These are phyloP conservation scores for Conringia planisiliqua DNA, from an alignment of 345 rosid species.

Conservation along the genomic window DNA sequence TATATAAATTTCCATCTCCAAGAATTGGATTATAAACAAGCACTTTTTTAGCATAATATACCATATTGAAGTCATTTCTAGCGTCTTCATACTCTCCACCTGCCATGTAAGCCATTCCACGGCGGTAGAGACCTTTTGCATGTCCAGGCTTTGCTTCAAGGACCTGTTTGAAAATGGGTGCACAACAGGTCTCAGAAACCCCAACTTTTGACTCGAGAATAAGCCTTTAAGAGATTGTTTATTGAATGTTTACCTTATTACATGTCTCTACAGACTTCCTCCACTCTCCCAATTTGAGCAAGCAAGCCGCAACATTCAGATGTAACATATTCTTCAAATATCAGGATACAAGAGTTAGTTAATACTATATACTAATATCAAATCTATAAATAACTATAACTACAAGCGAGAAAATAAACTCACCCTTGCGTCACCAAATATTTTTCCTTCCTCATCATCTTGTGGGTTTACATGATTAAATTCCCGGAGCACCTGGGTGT, in stretches of 20 bases:
- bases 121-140: constrained; percentile 82
- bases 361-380: background rate
- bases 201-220: background rate
- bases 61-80: constrained; percentile 62
- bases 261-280: constrained; percentile 79
- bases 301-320: constrained; percentile 88
- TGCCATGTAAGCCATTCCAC: constrained; percentile 91
- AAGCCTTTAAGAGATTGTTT: background rate
- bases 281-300: constrained; percentile 86
- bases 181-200: background rate
- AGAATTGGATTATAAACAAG: background rate
- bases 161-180: constrained; percentile 45
- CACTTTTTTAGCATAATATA: constrained; percentile 23
- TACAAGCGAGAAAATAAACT: constrained; percentile 25
- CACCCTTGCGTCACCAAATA: constrained; percentile 72
- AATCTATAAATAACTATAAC: background rate
- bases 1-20: background rate
- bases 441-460: constrained; percentile 91
- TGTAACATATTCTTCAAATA: constrained; percentile 63
- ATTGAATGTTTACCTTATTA: constrained; percentile 57
- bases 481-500: constrained; percentile 80
- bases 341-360: background rate
- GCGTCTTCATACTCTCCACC: constrained; percentile 89
- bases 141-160: constrained; percentile 81
- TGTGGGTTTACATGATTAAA: constrained; percentile 98